Conservation (phyloP, 129 eudicot genomes). For the Glebionis coronaria region DNA sequence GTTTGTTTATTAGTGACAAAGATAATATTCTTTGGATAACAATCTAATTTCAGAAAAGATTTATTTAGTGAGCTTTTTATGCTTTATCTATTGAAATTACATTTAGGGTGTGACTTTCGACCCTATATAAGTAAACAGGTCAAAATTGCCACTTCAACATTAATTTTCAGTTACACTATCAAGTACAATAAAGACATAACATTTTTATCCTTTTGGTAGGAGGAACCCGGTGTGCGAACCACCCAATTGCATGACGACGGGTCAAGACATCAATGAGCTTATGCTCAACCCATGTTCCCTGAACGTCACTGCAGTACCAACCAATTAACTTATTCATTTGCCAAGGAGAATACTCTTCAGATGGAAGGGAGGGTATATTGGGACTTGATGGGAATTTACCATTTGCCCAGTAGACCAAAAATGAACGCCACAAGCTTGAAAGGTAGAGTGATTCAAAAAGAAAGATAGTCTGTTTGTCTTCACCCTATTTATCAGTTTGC, state of each 20-base stretch:
- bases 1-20: not conserved
- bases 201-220: slow-evolving; percentile 35
- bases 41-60: not conserved
- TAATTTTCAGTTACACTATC: not conserved
- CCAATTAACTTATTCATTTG: slow-evolving; percentile 17
- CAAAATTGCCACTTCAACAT: not conserved
- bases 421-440: slow-evolving; percentile 18
- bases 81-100: too few species aligned
- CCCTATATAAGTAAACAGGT: not conserved
- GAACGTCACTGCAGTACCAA: slow-evolving; percentile 5
- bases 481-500: not conserved
- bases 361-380: not conserved
- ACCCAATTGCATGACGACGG: slow-evolving; percentile 85
- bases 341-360: slow-evolving; percentile 10
- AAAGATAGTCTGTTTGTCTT: not conserved
- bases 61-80: too few species aligned
- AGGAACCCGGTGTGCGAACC: slow-evolving; percentile 77
- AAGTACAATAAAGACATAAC: not conserved
- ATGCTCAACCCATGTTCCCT: not conserved
- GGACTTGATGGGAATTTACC: slow-evolving; percentile 22
- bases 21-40: not conserved
- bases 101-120: not conserved
- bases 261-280: slow-evolving; percentile 57
- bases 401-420: slow-evolving; percentile 4
- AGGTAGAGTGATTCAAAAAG: not conserved